Evolutionary conservation across 192 early-diverging fungal species (phyloP).

Genomic region (Coemansia sp.): DNA sequence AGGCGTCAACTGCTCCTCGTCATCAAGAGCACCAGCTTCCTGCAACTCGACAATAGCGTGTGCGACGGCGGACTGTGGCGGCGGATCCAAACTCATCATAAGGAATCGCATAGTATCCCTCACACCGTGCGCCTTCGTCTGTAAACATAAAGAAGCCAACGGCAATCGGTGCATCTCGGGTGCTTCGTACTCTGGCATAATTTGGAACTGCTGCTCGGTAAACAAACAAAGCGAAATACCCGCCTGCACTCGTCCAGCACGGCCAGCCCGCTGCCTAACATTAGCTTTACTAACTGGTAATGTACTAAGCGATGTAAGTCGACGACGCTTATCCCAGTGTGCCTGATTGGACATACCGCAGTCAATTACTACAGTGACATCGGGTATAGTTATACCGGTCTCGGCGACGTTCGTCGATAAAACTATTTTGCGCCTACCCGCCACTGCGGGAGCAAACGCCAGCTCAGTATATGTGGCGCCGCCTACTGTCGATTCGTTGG

Average conservation of each 20-base stretch:
- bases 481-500: constrained; percentile 20
- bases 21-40: constrained; percentile 32
- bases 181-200: constrained; percentile 55
- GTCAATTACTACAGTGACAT: constrained; percentile 68
- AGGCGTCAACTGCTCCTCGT: constrained; percentile 59
- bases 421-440: constrained; percentile 74
- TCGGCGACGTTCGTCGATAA: constrained; percentile 90
- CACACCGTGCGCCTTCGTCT: constrained; percentile 54
- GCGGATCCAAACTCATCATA: constrained; percentile 61
- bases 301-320: constrained; percentile 59
- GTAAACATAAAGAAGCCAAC: constrained; percentile 22
- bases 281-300: constrained; percentile 54
- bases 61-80: constrained; percentile 62
- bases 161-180: constrained; percentile 69
- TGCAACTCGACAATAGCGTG: constrained; percentile 54
- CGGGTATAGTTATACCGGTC: constrained; percentile 59
- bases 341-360: constrained; percentile 66
- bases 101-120: constrained; percentile 60
- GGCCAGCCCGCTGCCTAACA: constrained; percentile 58
- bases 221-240: constrained; percentile 60
- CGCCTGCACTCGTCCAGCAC: constrained; percentile 60
- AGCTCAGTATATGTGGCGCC: constrained; percentile 46
- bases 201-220: constrained; percentile 36
- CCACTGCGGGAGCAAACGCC: constrained; percentile 36
- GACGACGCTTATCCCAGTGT: constrained; percentile 56